A percentile compares a stretch with the other conserved stretches of the same genome.
Evolutionary conservation across 2,329 filamentous ascomycete genomes (phyloP).

Genomic region (Graphilbum ipis-grandicollis): DNA sequence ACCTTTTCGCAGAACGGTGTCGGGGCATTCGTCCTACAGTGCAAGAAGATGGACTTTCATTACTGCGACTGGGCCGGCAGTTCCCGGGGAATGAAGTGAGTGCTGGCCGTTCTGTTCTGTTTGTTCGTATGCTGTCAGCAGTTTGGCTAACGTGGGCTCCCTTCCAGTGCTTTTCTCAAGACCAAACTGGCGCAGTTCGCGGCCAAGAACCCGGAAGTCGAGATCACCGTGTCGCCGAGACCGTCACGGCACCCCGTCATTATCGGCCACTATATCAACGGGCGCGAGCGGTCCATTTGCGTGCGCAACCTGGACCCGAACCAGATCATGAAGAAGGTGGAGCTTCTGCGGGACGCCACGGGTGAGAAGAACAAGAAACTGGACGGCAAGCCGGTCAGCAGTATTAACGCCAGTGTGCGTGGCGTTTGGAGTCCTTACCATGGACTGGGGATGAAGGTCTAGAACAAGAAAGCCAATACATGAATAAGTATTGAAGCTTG

Average conservation of each 20-base stretch:
- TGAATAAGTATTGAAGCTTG: too few species aligned
- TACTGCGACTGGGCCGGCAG: slow-evolving; percentile 95
- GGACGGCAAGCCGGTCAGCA: slow-evolving; percentile 47
- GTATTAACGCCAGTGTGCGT: slow-evolving; percentile 48
- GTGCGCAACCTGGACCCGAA: slow-evolving; percentile 70
- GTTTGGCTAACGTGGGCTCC: slow-evolving; percentile 3
- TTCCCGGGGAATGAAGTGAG: slow-evolving; percentile 86
- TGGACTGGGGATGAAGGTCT: slow-evolving; percentile 38
- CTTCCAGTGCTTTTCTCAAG: slow-evolving; percentile 59
- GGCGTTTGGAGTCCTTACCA: slow-evolving; percentile 58
- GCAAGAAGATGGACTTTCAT: slow-evolving; percentile 87
- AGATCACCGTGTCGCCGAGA: slow-evolving; percentile 79
- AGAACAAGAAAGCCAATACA: too few species aligned
- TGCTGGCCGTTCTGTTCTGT: too few species aligned
- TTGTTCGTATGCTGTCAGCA: neutral
- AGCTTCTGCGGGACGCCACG: slow-evolving; percentile 54
- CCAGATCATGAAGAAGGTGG: slow-evolving; percentile 66
- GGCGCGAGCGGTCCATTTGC: slow-evolving; percentile 68
- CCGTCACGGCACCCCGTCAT: slow-evolving; percentile 83
- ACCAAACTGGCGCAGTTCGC: slow-evolving; percentile 63
- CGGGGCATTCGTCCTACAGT: slow-evolving; percentile 92
- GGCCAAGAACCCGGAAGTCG: slow-evolving; percentile 65
- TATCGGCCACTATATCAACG: slow-evolving; percentile 84
- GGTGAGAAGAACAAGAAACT: slow-evolving; percentile 54
- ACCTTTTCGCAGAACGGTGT: slow-evolving; percentile 60